Percentiles rank a stretch among this genome's conserved stretches.
phyloP scores from a whole-genome alignment of 2,329 filamentous ascomycete genomes.

The Niveomyces coronatus region DNA sequence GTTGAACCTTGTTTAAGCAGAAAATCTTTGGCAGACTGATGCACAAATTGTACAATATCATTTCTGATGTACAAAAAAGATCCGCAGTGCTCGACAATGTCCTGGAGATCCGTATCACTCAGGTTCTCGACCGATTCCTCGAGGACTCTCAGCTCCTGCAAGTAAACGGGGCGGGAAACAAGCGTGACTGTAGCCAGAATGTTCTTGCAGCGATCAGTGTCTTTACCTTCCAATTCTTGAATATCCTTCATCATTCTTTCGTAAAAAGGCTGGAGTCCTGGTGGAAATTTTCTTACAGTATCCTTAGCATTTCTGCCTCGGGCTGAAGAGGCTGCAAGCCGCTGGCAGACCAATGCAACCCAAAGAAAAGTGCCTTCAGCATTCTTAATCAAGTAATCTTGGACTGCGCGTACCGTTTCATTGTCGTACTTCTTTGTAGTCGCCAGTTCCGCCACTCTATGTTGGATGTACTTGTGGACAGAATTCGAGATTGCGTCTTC shows the following conservation, averaged over 20 bases:
- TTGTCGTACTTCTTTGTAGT: conserved; percentile 10
- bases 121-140: neutral
- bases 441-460: conserved; percentile 22
- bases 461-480: conserved; percentile 26
- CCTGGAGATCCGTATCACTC: neutral
- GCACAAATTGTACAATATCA: conserved; percentile 25
- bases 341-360: conserved; percentile 19
- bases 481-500: conserved; percentile 22
- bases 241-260: neutral
- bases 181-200: no score
- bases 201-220: no score
- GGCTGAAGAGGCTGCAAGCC: neutral
- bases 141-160: neutral
- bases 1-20: no score
- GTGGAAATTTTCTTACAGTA: neutral
- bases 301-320: neutral
- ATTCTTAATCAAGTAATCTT: conserved; percentile 17
- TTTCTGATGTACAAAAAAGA: conserved; percentile 25
- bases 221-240: no score
- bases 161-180: neutral
- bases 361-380: conserved; percentile 29
- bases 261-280: neutral
- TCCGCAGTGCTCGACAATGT: conserved; percentile 22
- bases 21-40: conserved; percentile 35
- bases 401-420: conserved; percentile 5